phyloP scores from a whole-genome alignment of 2,329 filamentous ascomycete species.

The Sporothrix pseudoabietina region DNA sequence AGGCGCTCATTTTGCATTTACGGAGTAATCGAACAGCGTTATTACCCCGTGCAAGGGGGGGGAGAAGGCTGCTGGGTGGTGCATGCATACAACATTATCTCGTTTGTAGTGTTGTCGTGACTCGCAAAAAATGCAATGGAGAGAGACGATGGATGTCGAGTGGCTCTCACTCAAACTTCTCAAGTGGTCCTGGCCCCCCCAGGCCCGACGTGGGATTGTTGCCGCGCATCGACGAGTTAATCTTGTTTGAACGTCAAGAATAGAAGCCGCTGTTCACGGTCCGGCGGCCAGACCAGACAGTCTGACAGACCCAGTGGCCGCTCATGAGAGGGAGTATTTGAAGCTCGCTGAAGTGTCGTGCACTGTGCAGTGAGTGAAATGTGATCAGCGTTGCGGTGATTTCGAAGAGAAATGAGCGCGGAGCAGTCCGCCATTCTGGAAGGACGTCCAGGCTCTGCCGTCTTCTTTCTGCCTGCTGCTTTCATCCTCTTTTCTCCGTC shows the following conservation, averaged over 20 bases:
- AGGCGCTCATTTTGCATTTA: slow-evolving; percentile 16
- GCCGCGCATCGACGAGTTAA: slow-evolving; percentile 10
- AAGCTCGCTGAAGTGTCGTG: slow-evolving; percentile 3
- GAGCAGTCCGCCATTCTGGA: slow-evolving; percentile 11
- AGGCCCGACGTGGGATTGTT: slow-evolving; percentile 11
- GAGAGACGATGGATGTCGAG: background rate
- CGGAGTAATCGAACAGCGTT: background rate
- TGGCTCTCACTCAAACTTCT: background rate
- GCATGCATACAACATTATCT: background rate
- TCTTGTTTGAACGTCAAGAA: slow-evolving; percentile 12
- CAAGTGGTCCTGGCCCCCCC: no score
- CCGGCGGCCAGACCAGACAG: slow-evolving; percentile 4
- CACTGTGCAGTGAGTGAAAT: background rate
- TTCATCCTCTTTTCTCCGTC: background rate
- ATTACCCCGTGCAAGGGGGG: slow-evolving; percentile 9
- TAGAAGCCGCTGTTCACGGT: background rate
- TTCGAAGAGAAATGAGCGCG: slow-evolving; percentile 21
- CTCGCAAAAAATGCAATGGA: background rate
- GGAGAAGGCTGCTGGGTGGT: background rate
- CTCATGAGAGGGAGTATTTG: background rate
- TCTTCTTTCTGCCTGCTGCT: background rate
- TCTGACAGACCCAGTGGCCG: background rate
- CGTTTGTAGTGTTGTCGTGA: background rate
- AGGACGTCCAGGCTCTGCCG: background rate
- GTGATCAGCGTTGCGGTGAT: slow-evolving; percentile 24